Base-by-base conservation (phyloP, 805 yeast species). In the Lachancea fermentati region DNA sequence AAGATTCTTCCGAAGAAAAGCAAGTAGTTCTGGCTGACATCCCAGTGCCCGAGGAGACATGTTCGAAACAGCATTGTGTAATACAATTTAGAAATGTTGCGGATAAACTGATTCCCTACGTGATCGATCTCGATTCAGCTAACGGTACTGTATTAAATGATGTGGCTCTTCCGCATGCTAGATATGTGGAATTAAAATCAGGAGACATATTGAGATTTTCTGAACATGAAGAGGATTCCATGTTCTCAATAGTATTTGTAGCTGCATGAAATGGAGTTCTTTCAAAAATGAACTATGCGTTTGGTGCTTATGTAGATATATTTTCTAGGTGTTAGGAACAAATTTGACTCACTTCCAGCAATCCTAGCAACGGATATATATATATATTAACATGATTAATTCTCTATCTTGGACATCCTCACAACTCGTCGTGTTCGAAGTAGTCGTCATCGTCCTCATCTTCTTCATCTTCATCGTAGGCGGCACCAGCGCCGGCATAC, bases 371-470 rank as follows among this genome's bases (percentile, higher is more conserved):
- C 14, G 19, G 14, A 35, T 35, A 25, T 28, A 28, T 15, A 28
- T 30, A 40, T 25, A 40, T 30, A 13, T 34, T 34, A 30, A 30
- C 26, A 40, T 40, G 43, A 30, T n/a, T 22, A 7, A 22, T 7
- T 22, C n/a, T 22, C 26, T 22, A 22, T 22, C 26, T 22, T 22
- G 26, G 11, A 11, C 11, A 8, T 4, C 12, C 28, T 66, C 61
- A 76, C 66, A 76, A 68, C 67, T 83, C 91, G 60, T 83, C 88
- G 57, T 81, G 84, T 57, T 75, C 83, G 61, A 76, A 76, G 57
- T 71, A 73, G 44, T 72, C 75, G 41, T 67, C 76, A 42, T 72
- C 76, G 18, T 71, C 79, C 37, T 74, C 84, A 13, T 75, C 81
- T 13, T 73, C 82, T 28, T 65, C 74, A 36, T 63, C 72, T 7